A percentile compares a stretch with the other conserved stretches of the same genome.
phyloP scores from a whole-genome alignment of 805 yeast genomes.

The Ogataea pini region DNA sequence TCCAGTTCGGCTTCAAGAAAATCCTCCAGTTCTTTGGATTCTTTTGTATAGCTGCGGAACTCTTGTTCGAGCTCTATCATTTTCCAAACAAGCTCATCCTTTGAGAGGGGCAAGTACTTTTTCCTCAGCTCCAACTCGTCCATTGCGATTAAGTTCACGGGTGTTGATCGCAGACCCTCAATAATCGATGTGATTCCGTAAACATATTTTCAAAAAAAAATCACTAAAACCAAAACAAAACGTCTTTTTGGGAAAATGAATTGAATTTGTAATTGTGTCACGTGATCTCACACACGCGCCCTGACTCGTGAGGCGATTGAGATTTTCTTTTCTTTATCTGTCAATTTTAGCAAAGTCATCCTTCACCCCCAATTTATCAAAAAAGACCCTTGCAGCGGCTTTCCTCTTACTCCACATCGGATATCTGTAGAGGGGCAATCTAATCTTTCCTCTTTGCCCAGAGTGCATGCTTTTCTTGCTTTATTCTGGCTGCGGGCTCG shows the following conservation, averaged over 20 bases:
- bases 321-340: too few relatives aligned
- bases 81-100: constrained; percentile 17
- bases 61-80: constrained; percentile 26
- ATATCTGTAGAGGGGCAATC: not conserved
- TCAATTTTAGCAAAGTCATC: too few relatives aligned
- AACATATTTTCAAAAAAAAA: not conserved
- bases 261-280: not conserved
- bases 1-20: constrained; percentile 27
- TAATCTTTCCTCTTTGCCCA: not conserved
- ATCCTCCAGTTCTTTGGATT: constrained; percentile 29
- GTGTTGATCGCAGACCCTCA: not conserved
- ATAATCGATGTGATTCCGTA: not conserved
- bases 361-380: too few relatives aligned
- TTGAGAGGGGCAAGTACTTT: constrained; percentile 10
- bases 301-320: too few relatives aligned
- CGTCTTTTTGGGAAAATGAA: not conserved
- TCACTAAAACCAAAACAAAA: constrained; percentile 4
- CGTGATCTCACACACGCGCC: not conserved
- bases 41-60: constrained; percentile 21
- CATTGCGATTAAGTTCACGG: not conserved
- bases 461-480: too few relatives aligned
- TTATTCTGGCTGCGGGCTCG: too few relatives aligned
- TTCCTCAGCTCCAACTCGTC: constrained; percentile 3
- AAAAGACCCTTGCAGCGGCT: too few relatives aligned
- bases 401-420: constrained; percentile 1